These are phyloP conservation scores for Xerocomellus intermedius DNA, from an alignment of 768 basidiomycete species.

Conservation along the genomic window DNA sequence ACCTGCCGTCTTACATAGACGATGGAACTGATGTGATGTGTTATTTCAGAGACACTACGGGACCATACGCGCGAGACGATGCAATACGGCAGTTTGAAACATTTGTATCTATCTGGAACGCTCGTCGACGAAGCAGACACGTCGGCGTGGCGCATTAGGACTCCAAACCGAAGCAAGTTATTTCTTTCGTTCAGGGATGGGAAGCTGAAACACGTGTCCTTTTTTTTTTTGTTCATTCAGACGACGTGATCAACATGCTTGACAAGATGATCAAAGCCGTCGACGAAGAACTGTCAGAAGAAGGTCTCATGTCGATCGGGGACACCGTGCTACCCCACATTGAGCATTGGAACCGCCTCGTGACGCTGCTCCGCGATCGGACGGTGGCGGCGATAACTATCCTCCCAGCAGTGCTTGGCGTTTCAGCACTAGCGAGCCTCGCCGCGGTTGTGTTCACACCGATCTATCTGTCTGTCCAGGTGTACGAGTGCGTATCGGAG, in stretches of 20 bases:
- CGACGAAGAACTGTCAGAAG: conserved; percentile 17
- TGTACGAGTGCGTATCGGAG: conserved; percentile 9
- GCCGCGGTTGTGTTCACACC: conserved; percentile 8
- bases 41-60: conserved; percentile 12
- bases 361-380: neutral
- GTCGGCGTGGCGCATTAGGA: conserved; percentile 13
- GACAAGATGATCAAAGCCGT: conserved; percentile 21
- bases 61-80: neutral
- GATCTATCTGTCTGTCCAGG: conserved; percentile 1
- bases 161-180: conserved; percentile 17
- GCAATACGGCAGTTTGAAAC: conserved; percentile 16
- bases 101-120: conserved; percentile 14
- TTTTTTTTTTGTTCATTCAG: neutral
- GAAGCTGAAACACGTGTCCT: neutral
- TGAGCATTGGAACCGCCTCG: conserved; percentile 20
- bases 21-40: neutral
- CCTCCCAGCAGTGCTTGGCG: conserved; percentile 17
- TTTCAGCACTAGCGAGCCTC: conserved; percentile 19
- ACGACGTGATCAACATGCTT: conserved; percentile 13
- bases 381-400: neutral
- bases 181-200: neutral
- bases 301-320: conserved; percentile 17
- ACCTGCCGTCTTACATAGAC: neutral
- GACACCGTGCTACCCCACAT: conserved; percentile 19
- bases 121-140: conserved; percentile 17